Base-by-base conservation (phyloP, 176 grass and related monocot genomes). In the Rhynchospora pubera region DNA sequence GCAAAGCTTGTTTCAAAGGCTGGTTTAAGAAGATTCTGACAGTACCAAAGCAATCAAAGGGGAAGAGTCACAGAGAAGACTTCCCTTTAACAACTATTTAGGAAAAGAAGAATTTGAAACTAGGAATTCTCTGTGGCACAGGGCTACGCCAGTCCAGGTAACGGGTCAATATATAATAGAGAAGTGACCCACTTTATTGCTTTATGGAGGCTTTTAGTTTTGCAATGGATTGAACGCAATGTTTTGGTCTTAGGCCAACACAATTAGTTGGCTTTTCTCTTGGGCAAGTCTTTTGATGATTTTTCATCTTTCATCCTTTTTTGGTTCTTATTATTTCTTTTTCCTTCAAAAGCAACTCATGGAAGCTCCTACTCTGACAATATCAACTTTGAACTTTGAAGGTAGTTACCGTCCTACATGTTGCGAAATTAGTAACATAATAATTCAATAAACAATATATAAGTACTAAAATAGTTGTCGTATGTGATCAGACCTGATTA, bases 11-110 rank as follows among this genome's bases (percentile, higher is more conserved):
- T 24, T 79, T 71, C 39, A 50, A 64, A 85, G 62, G 76, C 75
- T 85, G 76, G 22, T 80, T 85, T 80, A 18, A 85, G 84, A 85
- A 85, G 84, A 79, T 85, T 85, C 71, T 34, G 83, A 65, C 61
- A 67, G 61, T 66, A 28, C 19, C 57, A 65, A 85, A 78, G 69
- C 39, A 84, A 84, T 30, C 55, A 77, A 77, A 77, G 55, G 34
- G 42, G 83, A 76, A 77, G 68, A 65, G 70, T 85, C 24, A 26
- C 64, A 14, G 13, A 65, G 22, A 78, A 85, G 69, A 63, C 72
- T 55, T 32, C 23, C 62, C 57, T 80, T 80, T 80, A 59, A n/a
- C 60, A 21, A 59, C 42, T 80, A 30, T 62, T 62, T 46, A 34
- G 23, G 4, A 61, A 44, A 63, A 62, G 28, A 80, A 62, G 30